Evolutionary conservation across 2,329 filamentous ascomycete genomes (phyloP), one percentile per base, ranked within the genome.

Genomic region (Chrysoporthe puriensis): DNA sequence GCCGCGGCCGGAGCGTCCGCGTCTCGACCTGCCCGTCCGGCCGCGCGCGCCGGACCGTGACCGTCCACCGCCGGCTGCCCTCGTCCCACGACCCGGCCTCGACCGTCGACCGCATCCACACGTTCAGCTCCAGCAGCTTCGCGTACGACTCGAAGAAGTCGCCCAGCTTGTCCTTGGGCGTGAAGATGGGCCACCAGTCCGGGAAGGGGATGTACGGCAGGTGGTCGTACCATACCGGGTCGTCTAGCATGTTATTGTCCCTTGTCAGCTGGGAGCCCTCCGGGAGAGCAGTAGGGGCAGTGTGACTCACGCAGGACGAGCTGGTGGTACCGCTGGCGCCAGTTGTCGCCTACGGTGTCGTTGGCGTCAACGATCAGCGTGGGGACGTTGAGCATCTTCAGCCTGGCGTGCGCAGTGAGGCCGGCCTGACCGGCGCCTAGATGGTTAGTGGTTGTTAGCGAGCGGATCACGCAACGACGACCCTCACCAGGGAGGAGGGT

Each of bases 141-240:
- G 85, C 89, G 70, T 91, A 91, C 2, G 82, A 79, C 71, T 89
- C 86, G 70, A 91, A 85, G 77, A 86, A 91, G 63, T 88, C 86
- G 2, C 82, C 89, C 0, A 90, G 79, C 72, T 91, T 91, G 74
- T 90, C 88, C 71, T 90, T 90, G 4, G 88, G 88, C 0, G 88
- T 90, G 76, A 89, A 91, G 21, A 89, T 76, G 0, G 89, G 88
- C 88, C 88, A 91, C 69, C 81, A 83, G 0, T 83, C 74, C 0
- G 88, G 88, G 71, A 90, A 91, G 0, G 80, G 79, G 3, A 91
- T 73, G 73, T 90, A 91, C 0, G 88, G 86, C 76, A 90, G 77
- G 73, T 86, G 82, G 61, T 85, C 83, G 69, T 80, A 84, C 80
- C 82, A 88, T 18, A 90, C 84, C 0, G 88, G 88, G 71, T 90